Base-by-base conservation (phyloP, 768 basidiomycete genomes). In the Lactarius evosmus region DNA sequence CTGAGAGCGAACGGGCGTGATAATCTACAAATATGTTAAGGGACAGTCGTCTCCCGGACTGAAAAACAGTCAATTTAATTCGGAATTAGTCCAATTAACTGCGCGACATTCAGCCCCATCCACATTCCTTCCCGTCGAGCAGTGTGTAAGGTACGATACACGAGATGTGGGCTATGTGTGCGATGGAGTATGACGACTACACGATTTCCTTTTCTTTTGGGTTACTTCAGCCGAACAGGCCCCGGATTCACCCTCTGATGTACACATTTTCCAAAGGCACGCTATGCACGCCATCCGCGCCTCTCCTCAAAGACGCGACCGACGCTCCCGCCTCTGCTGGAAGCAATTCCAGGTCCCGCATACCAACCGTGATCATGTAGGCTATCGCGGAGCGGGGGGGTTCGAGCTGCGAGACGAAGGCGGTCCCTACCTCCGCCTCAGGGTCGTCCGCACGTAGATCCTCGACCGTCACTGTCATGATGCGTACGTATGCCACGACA, bases 341-440 rank as follows among this genome's bases (percentile, higher is more conserved):
- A 0, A 70, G 62, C 3, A 95, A 77, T 7, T 75, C 75, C 12
- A 72, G 72, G 49, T 79, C 71, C 56, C 71, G 69, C 17, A 93
- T 95, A 7, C 92, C 97, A 6, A 98, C 85, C 0, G 97, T 98
- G 60, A 98, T n/a, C 82, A 72, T 98, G 97, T 69, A 95, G 74
- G 62, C 82, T 65, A 7, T 75, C 69, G 60, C 77, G 77, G 12
- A 88, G 67, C 14, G n/a, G n/a, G 81, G 78, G 7, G 77, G 72
- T 0, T 82, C 76, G 17, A 93, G 69, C 40, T 67, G 59, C 16
- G 75, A 73, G 7, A 87, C 63, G 55, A 92, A 86, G 55, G 76
- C 76, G 6, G 75, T 69, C 4, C 78, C 82, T 32, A 76, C 75
- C 61, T 70, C 72, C 30, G 66, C 70, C 9, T 70, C 75, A 2